phyloP scores from a whole-genome alignment of 805 yeast genomes.

The Jamesozyma hellenica region DNA sequence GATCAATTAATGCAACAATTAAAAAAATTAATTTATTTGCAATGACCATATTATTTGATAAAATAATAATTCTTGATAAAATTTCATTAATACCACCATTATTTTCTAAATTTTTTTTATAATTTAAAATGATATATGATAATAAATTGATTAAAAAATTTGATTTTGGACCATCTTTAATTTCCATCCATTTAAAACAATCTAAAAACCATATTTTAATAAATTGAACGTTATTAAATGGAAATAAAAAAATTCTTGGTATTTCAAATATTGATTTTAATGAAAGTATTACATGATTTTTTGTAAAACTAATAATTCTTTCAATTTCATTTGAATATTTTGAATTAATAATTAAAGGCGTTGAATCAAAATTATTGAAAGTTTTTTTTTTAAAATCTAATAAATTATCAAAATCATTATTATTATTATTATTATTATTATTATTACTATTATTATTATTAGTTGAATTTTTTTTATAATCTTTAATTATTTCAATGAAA shows the following conservation, averaged over 20 bases:
- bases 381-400: too few relatives aligned
- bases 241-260: conserved; percentile 32
- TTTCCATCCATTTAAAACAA: conserved; percentile 34
- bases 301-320: conserved; percentile 20
- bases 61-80: conserved; percentile 40
- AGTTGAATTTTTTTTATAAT: background rate
- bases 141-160: conserved; percentile 22
- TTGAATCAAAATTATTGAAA: background rate
- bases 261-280: conserved; percentile 24
- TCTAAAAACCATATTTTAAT: conserved; percentile 33
- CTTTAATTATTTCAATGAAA: background rate
- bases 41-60: conserved; percentile 51
- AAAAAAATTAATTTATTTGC: conserved; percentile 50
- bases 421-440: background rate
- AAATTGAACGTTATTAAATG: conserved; percentile 21
- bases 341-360: conserved; percentile 1
- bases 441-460: background rate
- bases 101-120: conserved; percentile 13
- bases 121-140: conserved; percentile 22
- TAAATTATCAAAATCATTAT: too few relatives aligned
- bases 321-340: conserved; percentile 16
- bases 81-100: conserved; percentile 31
- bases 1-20: conserved; percentile 41
- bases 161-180: conserved; percentile 33
- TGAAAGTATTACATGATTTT: conserved; percentile 25